A percentile compares a stretch with the other conserved stretches of the same genome.
Conservation (phyloP, 2,329 filamentous ascomycete species). For the Ascochyta clinopodiicola region DNA sequence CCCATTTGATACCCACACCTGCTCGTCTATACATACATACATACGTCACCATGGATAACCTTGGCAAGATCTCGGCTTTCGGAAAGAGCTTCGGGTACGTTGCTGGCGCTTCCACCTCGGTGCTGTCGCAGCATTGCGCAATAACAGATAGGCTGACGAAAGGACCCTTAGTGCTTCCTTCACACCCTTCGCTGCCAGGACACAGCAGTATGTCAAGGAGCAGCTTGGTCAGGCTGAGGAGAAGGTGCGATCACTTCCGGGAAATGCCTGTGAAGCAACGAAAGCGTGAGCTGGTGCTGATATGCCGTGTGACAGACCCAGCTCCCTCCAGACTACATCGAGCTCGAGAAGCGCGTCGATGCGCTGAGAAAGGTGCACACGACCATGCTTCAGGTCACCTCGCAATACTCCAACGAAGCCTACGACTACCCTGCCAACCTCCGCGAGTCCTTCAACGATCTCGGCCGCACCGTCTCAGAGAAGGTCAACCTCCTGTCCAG, state of each 20-base stretch:
- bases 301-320: slow-evolving; percentile 71
- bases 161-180: slow-evolving; percentile 74
- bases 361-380: slow-evolving; percentile 96
- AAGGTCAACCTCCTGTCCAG: slow-evolving; percentile 90
- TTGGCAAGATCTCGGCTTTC: slow-evolving; percentile 74
- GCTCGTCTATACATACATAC: slow-evolving; percentile 1
- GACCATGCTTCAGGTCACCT: slow-evolving; percentile 97
- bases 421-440: slow-evolving; percentile 97
- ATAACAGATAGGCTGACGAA: slow-evolving; percentile 45
- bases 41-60: slow-evolving; percentile 67
- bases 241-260: slow-evolving; percentile 66
- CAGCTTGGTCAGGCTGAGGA: slow-evolving; percentile 94
- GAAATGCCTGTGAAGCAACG: not conserved
- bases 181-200: slow-evolving; percentile 90
- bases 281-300: slow-evolving; percentile 26
- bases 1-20: slow-evolving; percentile 8
- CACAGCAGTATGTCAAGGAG: slow-evolving; percentile 97
- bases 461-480: slow-evolving; percentile 93
- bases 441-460: slow-evolving; percentile 95
- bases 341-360: slow-evolving; percentile 98
- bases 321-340: slow-evolving; percentile 95
- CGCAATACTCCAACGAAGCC: slow-evolving; percentile 87
- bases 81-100: slow-evolving; percentile 73
- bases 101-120: slow-evolving; percentile 16
- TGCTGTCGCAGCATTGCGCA: slow-evolving; percentile 16